Base-by-base conservation (phyloP, 257 asterid genomes). In the Eustoma russellianum region DNA sequence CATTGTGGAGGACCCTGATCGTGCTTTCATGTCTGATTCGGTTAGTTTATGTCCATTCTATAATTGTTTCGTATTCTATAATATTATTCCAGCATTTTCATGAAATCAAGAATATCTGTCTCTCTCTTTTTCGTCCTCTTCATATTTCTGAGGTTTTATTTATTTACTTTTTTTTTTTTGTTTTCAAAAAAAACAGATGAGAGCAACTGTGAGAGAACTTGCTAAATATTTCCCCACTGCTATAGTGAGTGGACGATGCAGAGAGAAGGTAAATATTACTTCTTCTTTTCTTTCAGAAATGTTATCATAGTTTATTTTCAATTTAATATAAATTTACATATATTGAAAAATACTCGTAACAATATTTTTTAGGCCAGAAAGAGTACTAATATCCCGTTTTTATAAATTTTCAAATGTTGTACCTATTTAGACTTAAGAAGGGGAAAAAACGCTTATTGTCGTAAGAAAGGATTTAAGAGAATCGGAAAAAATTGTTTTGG, bases 1-100 rank as follows among this genome's bases (percentile, higher is more conserved):
- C 52, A 90, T 90, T 10, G 98, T 90, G 1, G 96, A 82, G 48
- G 94, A 90, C 61, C 98, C 98, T 14, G 98, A 90, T 67, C 79
- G 74, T 11, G 98, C 98, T 72, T 86, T 79, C 81, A 90, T 90
- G 95, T 81, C 95, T 12, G 74, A 77, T 1, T 66, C 86, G 68
- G 97, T 89, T 14, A 59, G 86, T 61, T n/a, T n/a, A n/a, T n/a
- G n/a, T n/a, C 11, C 10, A 8, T 53, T 0, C 5, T n/a, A n/a
- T 17, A 8, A 33, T 41, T 28, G 9, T 30, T 17, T 15, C 24
- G 13, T 5, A 12, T 17, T 13, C 12, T 48, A 19, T 19, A 1
- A 48, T 4, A 6, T 1, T 7, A 7, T 6, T 48, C n/a, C n/a
- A n/a, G n/a, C n/a, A n/a, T n/a, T n/a, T n/a, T n/a, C n/a, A n/a